phyloP scores from a whole-genome alignment of 2,329 filamentous ascomycete genomes.

The Thielaviopsis euricoi region DNA sequence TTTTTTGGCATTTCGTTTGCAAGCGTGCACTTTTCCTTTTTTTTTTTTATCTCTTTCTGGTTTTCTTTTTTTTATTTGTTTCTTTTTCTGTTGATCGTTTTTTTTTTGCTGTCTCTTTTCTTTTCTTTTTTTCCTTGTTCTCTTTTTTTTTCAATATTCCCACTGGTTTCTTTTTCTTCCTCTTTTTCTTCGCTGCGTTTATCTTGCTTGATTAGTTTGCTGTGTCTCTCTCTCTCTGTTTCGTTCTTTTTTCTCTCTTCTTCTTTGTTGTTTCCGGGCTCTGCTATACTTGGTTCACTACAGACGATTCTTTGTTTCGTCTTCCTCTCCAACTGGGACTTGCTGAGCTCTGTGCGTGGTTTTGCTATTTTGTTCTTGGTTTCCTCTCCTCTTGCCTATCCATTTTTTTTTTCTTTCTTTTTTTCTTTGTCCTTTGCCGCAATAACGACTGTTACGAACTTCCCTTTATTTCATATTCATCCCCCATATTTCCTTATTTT shows the following conservation, averaged over 20 bases:
- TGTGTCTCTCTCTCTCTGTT: neutral
- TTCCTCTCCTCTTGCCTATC: neutral
- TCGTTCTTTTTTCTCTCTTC: neutral
- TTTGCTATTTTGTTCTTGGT: neutral
- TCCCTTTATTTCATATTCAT: neutral
- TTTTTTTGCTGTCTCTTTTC: neutral
- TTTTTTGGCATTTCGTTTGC: neutral
- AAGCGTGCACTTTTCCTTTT: conserved; percentile 2
- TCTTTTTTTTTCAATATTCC: conserved; percentile 2
- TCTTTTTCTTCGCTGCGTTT: conserved; percentile 2
- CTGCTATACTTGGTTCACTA: neutral
- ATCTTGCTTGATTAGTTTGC: conserved; percentile 6
- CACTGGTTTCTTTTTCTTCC: conserved; percentile 1
- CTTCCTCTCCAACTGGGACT: neutral
- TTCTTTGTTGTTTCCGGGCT: neutral
- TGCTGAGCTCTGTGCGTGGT: neutral
- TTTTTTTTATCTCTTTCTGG: neutral
- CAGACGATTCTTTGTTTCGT: neutral
- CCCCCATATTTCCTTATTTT: neutral
- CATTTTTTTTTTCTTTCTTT: neutral
- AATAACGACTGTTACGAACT: conserved; percentile 7
- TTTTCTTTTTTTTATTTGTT: neutral
- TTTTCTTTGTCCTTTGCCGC: neutral
- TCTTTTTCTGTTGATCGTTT: neutral
- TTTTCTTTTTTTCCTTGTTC: neutral